Evolutionary conservation across 306 rosid genomes (phyloP).

Genomic region (Acacia melanoxylon): DNA sequence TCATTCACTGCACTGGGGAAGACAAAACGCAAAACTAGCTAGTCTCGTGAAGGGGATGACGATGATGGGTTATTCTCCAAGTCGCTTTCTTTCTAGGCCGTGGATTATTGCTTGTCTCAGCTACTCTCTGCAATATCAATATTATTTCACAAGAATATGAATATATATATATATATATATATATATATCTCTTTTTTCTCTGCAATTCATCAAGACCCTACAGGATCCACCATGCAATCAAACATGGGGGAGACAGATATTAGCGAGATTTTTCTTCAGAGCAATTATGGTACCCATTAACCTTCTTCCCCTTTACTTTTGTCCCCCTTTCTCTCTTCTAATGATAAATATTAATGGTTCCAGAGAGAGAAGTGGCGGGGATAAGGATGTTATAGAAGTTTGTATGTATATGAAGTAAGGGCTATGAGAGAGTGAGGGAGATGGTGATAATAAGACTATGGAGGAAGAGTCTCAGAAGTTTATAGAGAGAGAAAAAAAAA

Average conservation of each 20-base stretch:
- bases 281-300: constrained; percentile 38
- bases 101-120: constrained; percentile 64
- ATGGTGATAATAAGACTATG: constrained; percentile 37
- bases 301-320: constrained; percentile 7
- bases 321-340: neutral
- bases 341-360: constrained; percentile 16
- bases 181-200: constrained; percentile 1
- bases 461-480: constrained; percentile 27
- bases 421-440: neutral
- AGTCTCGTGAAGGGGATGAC: constrained; percentile 53
- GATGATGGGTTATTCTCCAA: constrained; percentile 57
- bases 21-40: constrained; percentile 32
- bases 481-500: constrained; percentile 28
- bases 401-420: neutral
- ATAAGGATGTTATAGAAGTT: neutral
- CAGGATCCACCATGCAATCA: constrained; percentile 43
- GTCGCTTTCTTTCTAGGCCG: constrained; percentile 64
- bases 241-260: constrained; percentile 36
- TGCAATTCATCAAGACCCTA: neutral
- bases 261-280: constrained; percentile 36
- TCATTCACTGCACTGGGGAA: constrained; percentile 38
- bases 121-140: constrained; percentile 49
- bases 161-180: no score
- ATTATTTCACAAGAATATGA: constrained; percentile 27
- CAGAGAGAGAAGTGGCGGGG: constrained; percentile 27